phyloP scores from a whole-genome alignment of 495 filamentous ascomycete genomes.

The Neurospora sp. region DNA sequence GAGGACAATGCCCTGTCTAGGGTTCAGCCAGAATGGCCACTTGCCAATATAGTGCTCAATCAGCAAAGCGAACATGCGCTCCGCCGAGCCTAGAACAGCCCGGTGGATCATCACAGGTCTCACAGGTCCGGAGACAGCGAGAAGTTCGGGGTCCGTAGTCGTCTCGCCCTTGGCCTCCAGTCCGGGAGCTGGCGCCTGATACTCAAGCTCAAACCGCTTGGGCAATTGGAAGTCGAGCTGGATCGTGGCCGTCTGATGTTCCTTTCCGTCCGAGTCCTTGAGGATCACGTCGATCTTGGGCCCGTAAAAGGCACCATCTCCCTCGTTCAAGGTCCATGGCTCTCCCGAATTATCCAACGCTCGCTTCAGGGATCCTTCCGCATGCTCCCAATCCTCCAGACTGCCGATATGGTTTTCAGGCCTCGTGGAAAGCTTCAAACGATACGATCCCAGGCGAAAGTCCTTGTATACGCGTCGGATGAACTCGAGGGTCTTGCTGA shows the following conservation, averaged over 20 bases:
- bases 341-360: conserved; percentile 58
- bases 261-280: conserved; percentile 72
- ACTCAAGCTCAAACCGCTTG: conserved; percentile 67
- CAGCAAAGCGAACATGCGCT: conserved; percentile 76
- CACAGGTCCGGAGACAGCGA: conserved; percentile 42
- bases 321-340: conserved; percentile 62
- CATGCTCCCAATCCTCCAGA: conserved; percentile 69
- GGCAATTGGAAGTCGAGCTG: conserved; percentile 93
- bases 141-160: conserved; percentile 30
- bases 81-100: conserved; percentile 77
- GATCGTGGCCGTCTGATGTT: conserved; percentile 85
- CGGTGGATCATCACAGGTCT: conserved; percentile 81
- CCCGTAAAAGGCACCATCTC: conserved; percentile 90
- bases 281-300: conserved; percentile 91
- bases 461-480: conserved; percentile 68
- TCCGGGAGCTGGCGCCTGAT: conserved; percentile 65
- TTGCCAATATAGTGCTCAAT: conserved; percentile 76
- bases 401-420: conserved; percentile 76
- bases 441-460: conserved; percentile 63
- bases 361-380: conserved; percentile 60
- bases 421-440: conserved; percentile 71
- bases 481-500: conserved; percentile 68
- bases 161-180: conserved; percentile 46
- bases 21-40: conserved; percentile 90
- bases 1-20: conserved; percentile 67